A percentile compares a stretch with the other conserved stretches of the same genome.
phyloP scores from a whole-genome alignment of 2,329 filamentous ascomycete species.

The Meredithiella fracta region DNA sequence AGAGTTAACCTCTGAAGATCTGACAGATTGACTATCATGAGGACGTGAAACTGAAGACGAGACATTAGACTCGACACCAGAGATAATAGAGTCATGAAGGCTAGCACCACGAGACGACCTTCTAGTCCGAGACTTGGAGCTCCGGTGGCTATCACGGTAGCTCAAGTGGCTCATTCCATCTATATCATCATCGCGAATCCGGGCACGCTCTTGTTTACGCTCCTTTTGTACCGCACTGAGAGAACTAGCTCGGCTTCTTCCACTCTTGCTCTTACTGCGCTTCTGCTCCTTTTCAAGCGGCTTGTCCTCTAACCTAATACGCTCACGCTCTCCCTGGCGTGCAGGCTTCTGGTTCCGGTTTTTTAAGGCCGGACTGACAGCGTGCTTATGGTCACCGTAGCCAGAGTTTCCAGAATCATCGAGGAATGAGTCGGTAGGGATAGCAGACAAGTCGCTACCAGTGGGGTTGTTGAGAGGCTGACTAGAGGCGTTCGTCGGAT shows the following conservation, averaged over 20 bases:
- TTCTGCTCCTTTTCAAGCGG: conserved; percentile 31
- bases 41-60: conserved; percentile 37
- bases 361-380: conserved; percentile 15
- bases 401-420: conserved; percentile 37
- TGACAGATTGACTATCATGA: conserved; percentile 38
- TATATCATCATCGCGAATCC: not conserved
- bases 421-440: conserved; percentile 44
- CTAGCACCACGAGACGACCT: conserved; percentile 27
- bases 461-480: conserved; percentile 45
- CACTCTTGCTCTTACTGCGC: conserved; percentile 11
- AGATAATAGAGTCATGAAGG: conserved; percentile 30
- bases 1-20: conserved; percentile 56
- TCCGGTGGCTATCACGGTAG: conserved; percentile 10
- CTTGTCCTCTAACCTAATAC: conserved; percentile 12
- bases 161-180: conserved; percentile 9
- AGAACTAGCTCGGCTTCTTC: conserved; percentile 24
- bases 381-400: conserved; percentile 13
- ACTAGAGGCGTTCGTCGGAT: conserved; percentile 30
- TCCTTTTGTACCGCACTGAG: conserved; percentile 18
- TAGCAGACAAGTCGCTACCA: conserved; percentile 74
- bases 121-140: conserved; percentile 8
- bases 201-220: conserved; percentile 6
- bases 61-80: conserved; percentile 37
- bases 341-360: conserved; percentile 23
- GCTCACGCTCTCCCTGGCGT: conserved; percentile 25